Evolutionary conservation across 2,329 filamentous ascomycete genomes (phyloP), one percentile per base, ranked within the genome.

Genomic region (Leptographium flavum): DNA sequence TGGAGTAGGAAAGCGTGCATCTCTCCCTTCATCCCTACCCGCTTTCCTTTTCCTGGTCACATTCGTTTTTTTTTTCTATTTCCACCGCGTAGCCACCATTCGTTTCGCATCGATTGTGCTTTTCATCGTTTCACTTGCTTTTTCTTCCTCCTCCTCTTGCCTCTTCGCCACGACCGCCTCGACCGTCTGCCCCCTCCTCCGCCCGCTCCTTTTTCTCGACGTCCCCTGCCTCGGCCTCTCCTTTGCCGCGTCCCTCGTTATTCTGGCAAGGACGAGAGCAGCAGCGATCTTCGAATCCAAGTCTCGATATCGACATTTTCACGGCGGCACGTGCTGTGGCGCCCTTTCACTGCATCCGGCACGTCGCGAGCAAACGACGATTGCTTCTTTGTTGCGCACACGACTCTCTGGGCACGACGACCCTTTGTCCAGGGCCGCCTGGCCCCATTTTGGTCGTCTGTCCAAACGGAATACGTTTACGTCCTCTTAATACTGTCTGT

Each of bases 91-190:
- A 22, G 23, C 14, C 19, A 7, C 17, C 19, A 28, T 11, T 39
- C n/a, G 31, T 42, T 39, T 41, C 10, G 30, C 28, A 14, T 8
- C 9, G 43, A 23, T 27, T 39, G 25, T 42, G 11, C n/a, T n/a
- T 47, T 33, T 41, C 23, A 13, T 21, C 37, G 46, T 46, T 27
- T 31, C 30, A 23, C 21, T 19, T 43, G 36, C 23, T 30, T 41
- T 28, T 21, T 42, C 14, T 23, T 13, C 36, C 38, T 33, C 39
- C 21, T 30, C 22, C 11, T 23, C 39, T 25, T 23, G 4, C 6
- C 15, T 41, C 22, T 17, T 35, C 23, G 10, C 27, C 17, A 23
- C n/a, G n/a, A n/a, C n/a, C n/a, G n/a, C n/a, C n/a, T n/a, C n/a
- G n/a, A n/a, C n/a, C n/a, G n/a, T 19, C 25, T 9, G 36, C 22